Percentiles rank a stretch among this genome's conserved stretches.
phyloP scores from a whole-genome alignment of 2,329 filamentous ascomycete genomes.

The Colletotrichum godetiae region DNA sequence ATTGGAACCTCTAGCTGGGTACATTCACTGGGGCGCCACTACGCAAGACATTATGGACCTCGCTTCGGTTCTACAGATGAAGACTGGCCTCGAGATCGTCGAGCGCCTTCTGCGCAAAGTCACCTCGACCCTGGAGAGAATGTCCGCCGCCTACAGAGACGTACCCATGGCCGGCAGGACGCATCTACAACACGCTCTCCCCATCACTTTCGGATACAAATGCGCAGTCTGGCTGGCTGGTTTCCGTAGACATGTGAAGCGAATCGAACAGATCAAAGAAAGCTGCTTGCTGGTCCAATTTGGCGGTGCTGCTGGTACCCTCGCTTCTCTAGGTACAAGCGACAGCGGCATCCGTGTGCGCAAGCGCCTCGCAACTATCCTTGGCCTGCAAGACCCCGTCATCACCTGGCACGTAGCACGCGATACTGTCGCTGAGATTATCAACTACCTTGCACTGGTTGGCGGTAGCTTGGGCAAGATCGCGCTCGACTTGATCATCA shows the following conservation, averaged over 20 bases:
- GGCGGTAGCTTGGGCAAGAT: slow-evolving; percentile 66
- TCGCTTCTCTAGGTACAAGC: slow-evolving; percentile 62
- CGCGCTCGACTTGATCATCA: slow-evolving; percentile 66
- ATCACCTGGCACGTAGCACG: slow-evolving; percentile 70
- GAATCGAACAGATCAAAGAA: slow-evolving; percentile 57
- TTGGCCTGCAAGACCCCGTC: slow-evolving; percentile 58
- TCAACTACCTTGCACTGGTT: slow-evolving; percentile 63
- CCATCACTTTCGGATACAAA: slow-evolving; percentile 69
- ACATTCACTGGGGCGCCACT: slow-evolving; percentile 69
- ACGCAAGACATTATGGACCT: slow-evolving; percentile 71
- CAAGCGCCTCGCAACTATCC: slow-evolving; percentile 58
- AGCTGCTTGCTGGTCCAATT: slow-evolving; percentile 65
- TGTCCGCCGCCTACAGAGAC: slow-evolving; percentile 59
- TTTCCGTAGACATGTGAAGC: slow-evolving; percentile 58
- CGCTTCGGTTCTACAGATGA: slow-evolving; percentile 64
- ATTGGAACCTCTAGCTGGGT: slow-evolving; percentile 40
- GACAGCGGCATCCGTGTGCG: slow-evolving; percentile 61
- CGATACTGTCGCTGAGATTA: slow-evolving; percentile 64
- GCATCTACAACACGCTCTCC: slow-evolving; percentile 67
- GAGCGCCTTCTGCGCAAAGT: slow-evolving; percentile 56
- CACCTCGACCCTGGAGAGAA: slow-evolving; percentile 51
- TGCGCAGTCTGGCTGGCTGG: slow-evolving; percentile 65
- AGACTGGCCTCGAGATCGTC: slow-evolving; percentile 59
- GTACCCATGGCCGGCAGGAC: slow-evolving; percentile 68
- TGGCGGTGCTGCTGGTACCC: slow-evolving; percentile 65